A percentile compares a stretch with the other conserved stretches of the same genome.
phyloP scores from a whole-genome alignment of 495 filamentous ascomycete species.

The Lasiosphaeria hispida region DNA sequence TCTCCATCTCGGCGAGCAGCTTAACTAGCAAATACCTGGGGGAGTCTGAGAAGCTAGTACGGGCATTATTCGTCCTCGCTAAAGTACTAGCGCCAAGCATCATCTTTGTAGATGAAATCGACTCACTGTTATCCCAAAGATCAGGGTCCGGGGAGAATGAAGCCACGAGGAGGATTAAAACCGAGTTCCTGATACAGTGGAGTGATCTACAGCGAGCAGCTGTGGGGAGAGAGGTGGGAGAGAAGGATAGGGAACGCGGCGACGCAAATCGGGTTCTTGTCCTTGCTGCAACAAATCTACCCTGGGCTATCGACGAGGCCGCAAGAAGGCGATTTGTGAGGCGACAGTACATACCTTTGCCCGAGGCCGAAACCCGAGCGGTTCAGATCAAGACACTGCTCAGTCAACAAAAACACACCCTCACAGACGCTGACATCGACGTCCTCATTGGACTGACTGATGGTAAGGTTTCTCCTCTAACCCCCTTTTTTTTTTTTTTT shows the following conservation, averaged over 20 bases:
- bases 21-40: slow-evolving; percentile 95
- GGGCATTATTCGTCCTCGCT: slow-evolving; percentile 85
- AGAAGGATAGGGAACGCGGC: slow-evolving; percentile 67
- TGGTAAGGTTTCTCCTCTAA: slow-evolving; percentile 51
- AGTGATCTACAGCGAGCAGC: slow-evolving; percentile 89
- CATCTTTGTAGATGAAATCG: slow-evolving; percentile 99
- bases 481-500: neutral
- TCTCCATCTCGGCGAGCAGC: slow-evolving; percentile 91
- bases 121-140: slow-evolving; percentile 84
- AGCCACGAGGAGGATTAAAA: slow-evolving; percentile 91
- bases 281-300: slow-evolving; percentile 91
- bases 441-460: slow-evolving; percentile 80
- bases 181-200: slow-evolving; percentile 98
- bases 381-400: slow-evolving; percentile 75
- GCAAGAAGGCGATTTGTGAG: slow-evolving; percentile 89
- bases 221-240: slow-evolving; percentile 73
- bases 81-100: slow-evolving; percentile 91
- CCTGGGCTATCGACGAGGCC: slow-evolving; percentile 98
- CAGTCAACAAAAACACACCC: slow-evolving; percentile 79
- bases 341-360: slow-evolving; percentile 92
- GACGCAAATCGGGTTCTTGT: slow-evolving; percentile 90
- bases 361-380: slow-evolving; percentile 75
- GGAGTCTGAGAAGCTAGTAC: slow-evolving; percentile 94
- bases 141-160: slow-evolving; percentile 86
- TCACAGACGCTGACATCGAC: slow-evolving; percentile 72